Evolutionary conservation across 1,284 basidiomycete species (phyloP).

Genomic region (Vanrija humicola): DNA sequence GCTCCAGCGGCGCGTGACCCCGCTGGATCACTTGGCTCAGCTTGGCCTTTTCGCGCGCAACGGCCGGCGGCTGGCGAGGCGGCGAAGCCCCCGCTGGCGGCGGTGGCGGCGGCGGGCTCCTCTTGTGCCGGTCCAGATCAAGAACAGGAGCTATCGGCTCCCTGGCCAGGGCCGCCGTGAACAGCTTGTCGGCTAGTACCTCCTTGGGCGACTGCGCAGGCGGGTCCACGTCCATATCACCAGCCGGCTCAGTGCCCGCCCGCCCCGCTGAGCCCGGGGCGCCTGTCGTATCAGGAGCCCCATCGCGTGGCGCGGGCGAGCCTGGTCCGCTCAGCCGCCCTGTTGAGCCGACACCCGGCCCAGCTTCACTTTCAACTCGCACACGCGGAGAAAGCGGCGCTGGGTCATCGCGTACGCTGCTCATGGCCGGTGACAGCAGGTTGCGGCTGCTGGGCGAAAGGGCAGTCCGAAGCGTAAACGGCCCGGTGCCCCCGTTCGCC

Average conservation of each 20-base stretch:
- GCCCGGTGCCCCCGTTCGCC: conserved; percentile 9
- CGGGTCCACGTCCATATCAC: no score
- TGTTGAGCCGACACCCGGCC: no score
- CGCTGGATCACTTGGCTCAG: neutral
- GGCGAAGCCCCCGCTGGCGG: neutral
- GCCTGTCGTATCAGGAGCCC: no score
- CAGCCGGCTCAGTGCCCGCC: no score
- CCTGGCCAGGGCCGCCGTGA: conserved; percentile 11
- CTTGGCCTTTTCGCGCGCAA: neutral
- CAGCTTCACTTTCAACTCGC: no score
- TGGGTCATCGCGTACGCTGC: conserved; percentile 17
- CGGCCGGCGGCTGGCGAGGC: neutral
- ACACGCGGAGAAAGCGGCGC: neutral
- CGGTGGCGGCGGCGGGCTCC: neutral
- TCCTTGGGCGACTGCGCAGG: no score
- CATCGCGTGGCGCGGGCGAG: no score
- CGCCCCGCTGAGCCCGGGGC: no score
- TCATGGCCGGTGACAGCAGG: conserved; percentile 2
- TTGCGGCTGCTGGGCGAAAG: neutral
- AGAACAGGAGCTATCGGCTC: conserved; percentile 4
- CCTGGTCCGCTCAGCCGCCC: no score
- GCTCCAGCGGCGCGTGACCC: neutral
- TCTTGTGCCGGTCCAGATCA: neutral
- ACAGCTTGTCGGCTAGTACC: neutral
- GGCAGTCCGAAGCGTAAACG: neutral